Percentiles rank a stretch among this genome's conserved stretches.
Evolutionary conservation across 2,329 filamentous ascomycete species (phyloP).

Genomic region (Curvularia hawaiiensis): DNA sequence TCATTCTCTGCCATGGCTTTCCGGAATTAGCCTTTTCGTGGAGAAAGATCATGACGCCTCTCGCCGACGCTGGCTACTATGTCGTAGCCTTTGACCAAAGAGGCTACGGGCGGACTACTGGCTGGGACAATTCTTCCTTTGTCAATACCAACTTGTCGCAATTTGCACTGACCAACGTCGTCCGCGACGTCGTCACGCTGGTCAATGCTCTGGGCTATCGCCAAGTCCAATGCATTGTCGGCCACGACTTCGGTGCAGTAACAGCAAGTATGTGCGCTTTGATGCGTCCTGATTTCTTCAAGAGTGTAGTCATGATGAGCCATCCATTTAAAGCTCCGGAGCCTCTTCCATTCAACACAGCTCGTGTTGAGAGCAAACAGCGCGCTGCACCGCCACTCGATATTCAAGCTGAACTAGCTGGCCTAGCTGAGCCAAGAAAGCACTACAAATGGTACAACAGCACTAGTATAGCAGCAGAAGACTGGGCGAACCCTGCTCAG

Average conservation of each 20-base stretch:
- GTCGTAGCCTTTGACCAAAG: slow-evolving; percentile 71
- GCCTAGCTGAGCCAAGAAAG: slow-evolving; percentile 63
- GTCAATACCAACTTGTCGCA: slow-evolving; percentile 60
- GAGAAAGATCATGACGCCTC: slow-evolving; percentile 64
- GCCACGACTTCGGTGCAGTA: slow-evolving; percentile 71
- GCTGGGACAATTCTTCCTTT: slow-evolving; percentile 60
- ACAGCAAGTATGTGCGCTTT: slow-evolving; percentile 64
- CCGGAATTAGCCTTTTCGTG: slow-evolving; percentile 73
- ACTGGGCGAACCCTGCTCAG: slow-evolving; percentile 57
- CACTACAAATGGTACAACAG: slow-evolving; percentile 74
- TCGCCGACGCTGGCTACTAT: slow-evolving; percentile 67
- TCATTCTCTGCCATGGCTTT: slow-evolving; percentile 69
- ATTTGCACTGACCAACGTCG: slow-evolving; percentile 63
- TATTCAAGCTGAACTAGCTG: slow-evolving; percentile 62
- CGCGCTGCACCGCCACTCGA: slow-evolving; percentile 42
- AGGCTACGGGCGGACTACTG: slow-evolving; percentile 69
- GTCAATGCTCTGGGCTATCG: slow-evolving; percentile 66
- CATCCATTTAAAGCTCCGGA: slow-evolving; percentile 66
- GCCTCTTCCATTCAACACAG: slow-evolving; percentile 54
- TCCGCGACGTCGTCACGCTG: slow-evolving; percentile 66
- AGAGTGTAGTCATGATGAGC: slow-evolving; percentile 65
- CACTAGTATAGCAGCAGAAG: slow-evolving; percentile 51
- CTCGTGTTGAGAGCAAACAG: slow-evolving; percentile 34
- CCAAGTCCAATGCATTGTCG: slow-evolving; percentile 63
- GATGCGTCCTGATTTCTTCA: slow-evolving; percentile 68